phyloP scores from a whole-genome alignment of 306 rosid genomes.

The Glycine latifolia region DNA sequence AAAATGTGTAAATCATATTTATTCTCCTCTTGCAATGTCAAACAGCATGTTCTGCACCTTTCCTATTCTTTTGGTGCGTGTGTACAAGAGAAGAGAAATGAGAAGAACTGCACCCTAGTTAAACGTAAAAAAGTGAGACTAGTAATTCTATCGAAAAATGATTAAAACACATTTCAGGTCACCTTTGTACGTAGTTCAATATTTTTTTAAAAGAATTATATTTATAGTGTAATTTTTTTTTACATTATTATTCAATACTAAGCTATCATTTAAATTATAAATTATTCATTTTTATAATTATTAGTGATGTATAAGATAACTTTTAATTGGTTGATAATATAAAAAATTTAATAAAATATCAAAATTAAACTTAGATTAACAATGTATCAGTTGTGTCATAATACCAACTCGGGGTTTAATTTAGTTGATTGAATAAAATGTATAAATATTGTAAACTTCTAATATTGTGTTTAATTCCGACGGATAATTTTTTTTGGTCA shows the following conservation, averaged over 20 bases:
- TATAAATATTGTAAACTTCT: too few species aligned
- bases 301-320: too few species aligned
- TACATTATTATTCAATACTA: background rate
- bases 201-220: background rate
- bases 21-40: background rate
- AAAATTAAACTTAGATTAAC: background rate
- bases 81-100: background rate
- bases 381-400: too few species aligned
- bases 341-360: too few species aligned
- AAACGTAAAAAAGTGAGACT: too few species aligned
- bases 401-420: too few species aligned
- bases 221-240: background rate
- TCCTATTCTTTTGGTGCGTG: background rate
- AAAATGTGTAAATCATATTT: slow-evolving; percentile 2
- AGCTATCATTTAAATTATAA: background rate
- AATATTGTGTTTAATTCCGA: too few species aligned
- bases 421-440: too few species aligned
- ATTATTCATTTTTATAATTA: background rate
- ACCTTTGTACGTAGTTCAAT: too few species aligned
- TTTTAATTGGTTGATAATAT: background rate
- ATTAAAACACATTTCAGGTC: too few species aligned
- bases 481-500: background rate
- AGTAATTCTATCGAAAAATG: too few species aligned
- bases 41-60: background rate
- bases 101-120: too few species aligned